A percentile compares a stretch with the other conserved stretches of the same genome.
phyloP scores from a whole-genome alignment of 495 filamentous ascomycete genomes.

The Schizothecium vesticola region DNA sequence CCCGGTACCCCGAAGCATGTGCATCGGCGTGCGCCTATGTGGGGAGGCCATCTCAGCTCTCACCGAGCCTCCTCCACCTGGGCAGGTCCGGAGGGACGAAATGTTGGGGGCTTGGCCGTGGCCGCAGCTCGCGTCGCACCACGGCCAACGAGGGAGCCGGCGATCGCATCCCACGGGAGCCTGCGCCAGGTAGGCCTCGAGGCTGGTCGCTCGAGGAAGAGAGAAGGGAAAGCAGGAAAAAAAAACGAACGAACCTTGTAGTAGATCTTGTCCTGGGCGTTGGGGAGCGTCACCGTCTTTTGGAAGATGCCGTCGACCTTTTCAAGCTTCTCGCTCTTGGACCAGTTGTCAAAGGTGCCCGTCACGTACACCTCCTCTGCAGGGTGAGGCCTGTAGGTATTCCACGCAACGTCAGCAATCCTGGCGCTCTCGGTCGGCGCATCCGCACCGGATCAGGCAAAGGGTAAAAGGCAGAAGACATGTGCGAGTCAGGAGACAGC shows the following conservation, averaged over 20 bases:
- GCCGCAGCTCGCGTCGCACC: background rate
- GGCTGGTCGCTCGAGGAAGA: background rate
- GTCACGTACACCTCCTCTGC: slow-evolving; percentile 89
- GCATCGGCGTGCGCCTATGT: background rate
- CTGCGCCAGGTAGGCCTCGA: background rate
- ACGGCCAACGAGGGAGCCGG: background rate
- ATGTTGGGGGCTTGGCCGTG: background rate
- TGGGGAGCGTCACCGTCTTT: slow-evolving; percentile 69
- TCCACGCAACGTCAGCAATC: slow-evolving; percentile 17
- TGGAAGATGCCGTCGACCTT: slow-evolving; percentile 64
- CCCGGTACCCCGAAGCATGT: background rate
- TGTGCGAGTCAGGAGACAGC: slow-evolving; percentile 12
- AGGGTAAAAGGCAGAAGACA: slow-evolving; percentile 7
- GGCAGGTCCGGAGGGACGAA: background rate
- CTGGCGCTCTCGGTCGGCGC: slow-evolving; percentile 16
- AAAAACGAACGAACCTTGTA: slow-evolving; percentile 65
- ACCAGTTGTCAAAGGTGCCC: slow-evolving; percentile 93
- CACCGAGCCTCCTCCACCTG: background rate
- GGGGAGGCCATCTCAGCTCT: background rate
- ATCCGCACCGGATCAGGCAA: background rate
- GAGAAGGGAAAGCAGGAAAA: background rate
- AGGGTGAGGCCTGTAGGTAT: slow-evolving; percentile 56
- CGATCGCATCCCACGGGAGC: background rate
- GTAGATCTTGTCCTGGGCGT: slow-evolving; percentile 58
- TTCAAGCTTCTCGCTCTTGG: slow-evolving; percentile 72